phyloP scores from a whole-genome alignment of 176 grass and related monocot genomes.

The Aegilops tauschii region DNA sequence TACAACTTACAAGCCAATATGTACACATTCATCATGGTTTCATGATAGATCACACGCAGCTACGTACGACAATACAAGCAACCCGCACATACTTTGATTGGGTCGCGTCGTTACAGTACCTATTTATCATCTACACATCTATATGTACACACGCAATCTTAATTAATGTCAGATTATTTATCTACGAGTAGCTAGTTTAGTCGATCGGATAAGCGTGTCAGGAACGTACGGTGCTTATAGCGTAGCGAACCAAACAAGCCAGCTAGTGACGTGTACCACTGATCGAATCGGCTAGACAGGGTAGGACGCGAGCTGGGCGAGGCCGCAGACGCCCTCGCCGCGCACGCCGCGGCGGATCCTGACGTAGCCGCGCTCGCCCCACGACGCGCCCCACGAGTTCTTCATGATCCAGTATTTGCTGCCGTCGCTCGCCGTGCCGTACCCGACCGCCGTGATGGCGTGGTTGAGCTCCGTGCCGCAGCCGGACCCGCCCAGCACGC shows the following conservation, averaged over 20 bases:
- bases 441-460: constrained; percentile 56
- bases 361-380: constrained; percentile 61
- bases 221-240: not conserved
- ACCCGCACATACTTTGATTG: not conserved
- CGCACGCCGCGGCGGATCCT: constrained; percentile 45
- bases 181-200: not conserved
- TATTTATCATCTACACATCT: not conserved
- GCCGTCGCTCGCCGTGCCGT: constrained; percentile 50
- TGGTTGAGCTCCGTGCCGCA: constrained; percentile 54
- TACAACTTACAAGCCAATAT: not conserved
- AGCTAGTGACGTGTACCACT: not conserved
- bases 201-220: not conserved
- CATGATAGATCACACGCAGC: not conserved
- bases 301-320: constrained; percentile 52
- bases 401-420: constrained; percentile 57
- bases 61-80: not conserved
- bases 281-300: constrained; percentile 20
- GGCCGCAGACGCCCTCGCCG: constrained; percentile 49
- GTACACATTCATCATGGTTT: constrained; percentile 3
- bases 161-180: not conserved
- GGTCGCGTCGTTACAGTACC: not conserved
- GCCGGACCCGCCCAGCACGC: constrained; percentile 34
- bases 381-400: constrained; percentile 60
- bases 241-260: not conserved
- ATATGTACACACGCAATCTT: not conserved